Evolutionary conservation across 169 alveolate genomes (phyloP), one percentile per base, ranked within the genome.

Genomic region (Plasmodium sp.): DNA sequence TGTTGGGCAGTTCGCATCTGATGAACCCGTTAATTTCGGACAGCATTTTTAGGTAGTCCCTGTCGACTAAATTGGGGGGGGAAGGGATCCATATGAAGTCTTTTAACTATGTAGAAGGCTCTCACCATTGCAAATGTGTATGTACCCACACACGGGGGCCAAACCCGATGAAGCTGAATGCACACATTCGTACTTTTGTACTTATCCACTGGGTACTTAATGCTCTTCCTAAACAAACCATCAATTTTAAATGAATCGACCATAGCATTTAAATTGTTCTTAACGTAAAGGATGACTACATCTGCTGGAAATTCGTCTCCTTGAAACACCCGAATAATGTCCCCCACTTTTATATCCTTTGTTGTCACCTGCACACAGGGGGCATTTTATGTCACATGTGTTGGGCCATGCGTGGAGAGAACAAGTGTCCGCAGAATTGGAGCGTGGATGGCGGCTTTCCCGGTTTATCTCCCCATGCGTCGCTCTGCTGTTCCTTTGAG

Each of bases 271-370:
- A 41, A 71, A 92, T 92, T 92, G 34, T 92, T 82, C 45, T 92
- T 82, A 45, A 58, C 83, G 83, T 92, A 82, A 10, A 92, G 92
- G 39, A 92, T 92, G 18, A 92, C 95, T 2, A 41, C 95, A 92
- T 92, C 95, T 10, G 95, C 95, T 74, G 95, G 95, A 27, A 92
- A 92, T 22, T 92, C 95, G 48, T 92, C 92, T 4, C 85, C 95
- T 73, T 82, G 81, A 43, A 75, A 92, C 22, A 92, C 58, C 18
- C 95, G 22, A 81, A 92, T 92, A 45, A 92, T 92, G 71, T 92
- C 83, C 14, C 95, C 95, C 41, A 92, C 95, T 36, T 92, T 92
- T 71, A 92, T 92, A 33, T 92, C 95, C 18, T 92, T 92, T 7
- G 95, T 92, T 84, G 79, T 92, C 43, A 92, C 95, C 95, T 92